Base-by-base conservation (phyloP, 2,329 filamentous ascomycete species). In the Aspergillus tamarii region DNA sequence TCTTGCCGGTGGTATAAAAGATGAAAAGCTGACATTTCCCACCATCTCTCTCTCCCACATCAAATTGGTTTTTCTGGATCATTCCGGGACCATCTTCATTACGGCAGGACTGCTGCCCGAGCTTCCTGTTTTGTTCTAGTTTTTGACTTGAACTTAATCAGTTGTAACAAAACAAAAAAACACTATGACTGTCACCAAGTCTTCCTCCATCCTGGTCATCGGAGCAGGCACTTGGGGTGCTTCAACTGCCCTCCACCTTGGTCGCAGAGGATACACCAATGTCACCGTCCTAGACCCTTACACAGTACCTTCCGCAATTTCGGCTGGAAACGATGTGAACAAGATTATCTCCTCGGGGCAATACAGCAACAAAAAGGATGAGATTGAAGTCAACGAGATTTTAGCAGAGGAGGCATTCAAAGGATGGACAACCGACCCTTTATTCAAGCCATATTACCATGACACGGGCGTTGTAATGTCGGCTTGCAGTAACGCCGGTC, bases 211-310 rank as follows among this genome's bases (percentile, higher is more conserved):
- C 52, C 73, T 83, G 21, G 76, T 84, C 32, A 79, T 83, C n/a
- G 84, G 84, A 34, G 83, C 81, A 11, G 81, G 81, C 50, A 81
- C 81, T 7, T 79, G 81, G 63, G 81, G 82, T 14, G 77, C 81
- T 3, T 83, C 81, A 8, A 84, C 82, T 0, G 82, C 82, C 3
- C 72, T 83, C 19, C 82, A 84, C 68, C 78, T 84, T 1, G 56
- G 79, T 41, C 75, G 81, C 10, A 68, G 71, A 4, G 81, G 82
- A 7, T 83, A 83, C 67, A 78, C 78, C 0, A 81, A 84, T 59
- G 78, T 84, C 59, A 83, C 80, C 1, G 80, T 84, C 11, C 77
- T 83, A 3, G 82, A 84, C 63, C 75, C 77, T 3, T 83, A 81
- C 67, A 74, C 78, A 3, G 78, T 83, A n/a, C 81, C 81, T 0